Percentiles rank a stretch among this genome's conserved stretches.
Conservation (phyloP, 2,329 filamentous ascomycete genomes). For the Emergomyces pasteurianus region DNA sequence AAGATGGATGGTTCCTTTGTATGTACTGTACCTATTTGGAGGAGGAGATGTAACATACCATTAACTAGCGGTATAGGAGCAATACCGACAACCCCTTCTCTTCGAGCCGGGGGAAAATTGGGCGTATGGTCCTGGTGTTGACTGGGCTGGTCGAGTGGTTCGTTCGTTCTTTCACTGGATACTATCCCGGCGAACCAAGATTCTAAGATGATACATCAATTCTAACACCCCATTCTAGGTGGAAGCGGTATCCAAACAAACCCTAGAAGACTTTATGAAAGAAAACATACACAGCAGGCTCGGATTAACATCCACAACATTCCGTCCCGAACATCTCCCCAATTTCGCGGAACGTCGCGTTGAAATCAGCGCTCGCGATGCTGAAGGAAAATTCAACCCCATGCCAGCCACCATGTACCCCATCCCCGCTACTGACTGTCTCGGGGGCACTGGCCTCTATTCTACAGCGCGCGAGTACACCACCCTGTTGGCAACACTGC, state of each 20-base stretch:
- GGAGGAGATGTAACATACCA: background rate
- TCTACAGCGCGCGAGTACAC: conserved; percentile 13
- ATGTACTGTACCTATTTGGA: background rate
- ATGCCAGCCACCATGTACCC: background rate
- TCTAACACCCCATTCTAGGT: conserved; percentile 14
- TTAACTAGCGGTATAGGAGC: conserved; percentile 1
- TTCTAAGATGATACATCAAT: background rate
- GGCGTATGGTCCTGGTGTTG: conserved; percentile 37
- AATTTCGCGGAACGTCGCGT: background rate
- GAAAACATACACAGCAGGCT: conserved; percentile 35
- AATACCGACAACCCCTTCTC: conserved; percentile 25
- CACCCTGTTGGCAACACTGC: conserved; percentile 11
- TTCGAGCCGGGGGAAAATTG: conserved; percentile 41
- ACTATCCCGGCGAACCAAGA: background rate
- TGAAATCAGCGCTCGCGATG: background rate
- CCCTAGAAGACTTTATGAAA: conserved; percentile 34
- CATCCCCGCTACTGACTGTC: conserved; percentile 5
- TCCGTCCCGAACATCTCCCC: conserved; percentile 4
- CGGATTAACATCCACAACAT: conserved; percentile 21
- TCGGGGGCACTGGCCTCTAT: conserved; percentile 15
- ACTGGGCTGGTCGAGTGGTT: conserved; percentile 40
- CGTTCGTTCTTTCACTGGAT: background rate
- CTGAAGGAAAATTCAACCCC: background rate
- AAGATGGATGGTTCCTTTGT: background rate
- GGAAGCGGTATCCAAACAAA: conserved; percentile 33